Evolutionary conservation across 331 rosid genomes (phyloP), one percentile per base, ranked within the genome.

Genomic region (Malus hybrid): DNA sequence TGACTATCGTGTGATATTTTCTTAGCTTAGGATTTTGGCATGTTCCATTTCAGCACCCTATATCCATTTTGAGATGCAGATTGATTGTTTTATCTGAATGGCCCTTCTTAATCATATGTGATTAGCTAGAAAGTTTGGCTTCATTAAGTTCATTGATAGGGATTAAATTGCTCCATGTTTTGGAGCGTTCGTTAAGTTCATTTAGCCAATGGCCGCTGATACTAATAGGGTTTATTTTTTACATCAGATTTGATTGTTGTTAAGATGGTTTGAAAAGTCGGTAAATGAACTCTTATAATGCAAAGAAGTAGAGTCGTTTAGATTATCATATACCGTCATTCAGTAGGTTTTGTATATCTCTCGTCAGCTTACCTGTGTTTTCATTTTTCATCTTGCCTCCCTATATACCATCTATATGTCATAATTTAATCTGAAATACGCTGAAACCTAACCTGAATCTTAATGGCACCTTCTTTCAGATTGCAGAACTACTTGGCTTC

Each of bases 401-500:
- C 5, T 1, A 19, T 58, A 58, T 58, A 26, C 34, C 63, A 11
- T 61, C 10, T 29, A 29, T 24, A 12, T 32, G 29, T 58, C 64
- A 58, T 58, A 58, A 58, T 5, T 24, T 58, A 22, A 58, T 58
- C 64, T 58, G 24, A 30, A 29, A 13, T 55, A 18, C 48, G 6
- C 32, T 13, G 7, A 19, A 55, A 74, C 75, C 70, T 72, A 44
- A 73, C 64, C 75, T 70, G 73, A 70, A 33, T 52, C 75, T 65
- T 66, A 68, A 44, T 58, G 70, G 81, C 46, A 58, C 66, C 58
- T 66, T 63, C 71, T 73, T 64, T 87, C 86, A 93, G 98, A 84
- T 90, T 79, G 96, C 98, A 22, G 98, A 91, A 72, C 80, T 69
- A 62, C 88, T 93, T 73, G 93, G 91, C 74, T 93, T 91, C 84